Percentiles rank a stretch among this genome's conserved stretches.
These are phyloP conservation scores for Magnusiomyces magnusii DNA, from an alignment of 1,139 yeast species.

Conservation along the genomic window DNA sequence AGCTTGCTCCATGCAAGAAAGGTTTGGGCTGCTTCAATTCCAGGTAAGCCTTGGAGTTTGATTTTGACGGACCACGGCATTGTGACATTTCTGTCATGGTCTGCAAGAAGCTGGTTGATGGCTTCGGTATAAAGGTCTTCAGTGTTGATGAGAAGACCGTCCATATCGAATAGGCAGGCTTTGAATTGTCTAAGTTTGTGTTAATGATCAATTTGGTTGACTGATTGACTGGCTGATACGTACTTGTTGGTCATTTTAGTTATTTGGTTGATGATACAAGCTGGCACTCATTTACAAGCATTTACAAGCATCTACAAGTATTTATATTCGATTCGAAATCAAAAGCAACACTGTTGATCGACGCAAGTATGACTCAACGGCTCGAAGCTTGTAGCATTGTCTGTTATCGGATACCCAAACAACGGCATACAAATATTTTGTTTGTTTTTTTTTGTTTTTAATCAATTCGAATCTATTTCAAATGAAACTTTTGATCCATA, in stretches of 20 bases:
- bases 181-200: slow-evolving; percentile 31
- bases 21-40: slow-evolving; percentile 52
- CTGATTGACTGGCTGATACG: background rate
- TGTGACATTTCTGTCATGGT: slow-evolving; percentile 58
- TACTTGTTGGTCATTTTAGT: too few species aligned
- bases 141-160: slow-evolving; percentile 83
- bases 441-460: too few species aligned
- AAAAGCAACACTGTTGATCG: too few species aligned
- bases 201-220: background rate
- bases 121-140: slow-evolving; percentile 85
- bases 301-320: too few species aligned
- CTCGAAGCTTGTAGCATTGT: too few species aligned
- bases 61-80: slow-evolving; percentile 88
- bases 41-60: slow-evolving; percentile 85
- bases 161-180: slow-evolving; percentile 97
- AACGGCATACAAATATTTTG: too few species aligned
- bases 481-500: too few species aligned
- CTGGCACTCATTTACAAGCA: too few species aligned
- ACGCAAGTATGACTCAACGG: too few species aligned
- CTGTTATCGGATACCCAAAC: too few species aligned
- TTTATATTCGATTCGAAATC: too few species aligned
- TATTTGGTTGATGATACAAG: background rate
- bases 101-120: slow-evolving; percentile 54
- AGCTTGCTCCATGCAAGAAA: slow-evolving; percentile 62
- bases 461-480: too few species aligned